Conservation (phyloP, 768 basidiomycete species). For the Tricholoma bakamatsutake region DNA sequence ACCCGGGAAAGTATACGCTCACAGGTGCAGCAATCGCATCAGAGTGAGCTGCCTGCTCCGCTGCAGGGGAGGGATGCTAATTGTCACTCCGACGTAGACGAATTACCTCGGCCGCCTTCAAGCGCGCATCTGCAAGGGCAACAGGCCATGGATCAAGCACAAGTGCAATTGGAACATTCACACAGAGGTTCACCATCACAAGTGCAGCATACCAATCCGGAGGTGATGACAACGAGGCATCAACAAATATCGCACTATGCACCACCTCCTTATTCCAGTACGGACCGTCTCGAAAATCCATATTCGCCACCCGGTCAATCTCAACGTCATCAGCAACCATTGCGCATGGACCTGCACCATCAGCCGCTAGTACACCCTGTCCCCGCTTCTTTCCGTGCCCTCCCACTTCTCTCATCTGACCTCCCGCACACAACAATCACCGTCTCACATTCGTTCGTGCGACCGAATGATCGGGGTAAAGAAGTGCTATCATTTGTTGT, state of each 20-base stretch:
- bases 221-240: slow-evolving; percentile 13
- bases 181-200: background rate
- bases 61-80: slow-evolving; percentile 15
- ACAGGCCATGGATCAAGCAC: slow-evolving; percentile 17
- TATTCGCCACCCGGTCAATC: slow-evolving; percentile 14
- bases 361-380: slow-evolving; percentile 18
- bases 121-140: slow-evolving; percentile 20
- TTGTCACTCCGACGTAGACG: slow-evolving; percentile 39
- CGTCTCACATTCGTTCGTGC: slow-evolving; percentile 80
- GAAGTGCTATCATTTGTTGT: slow-evolving; percentile 90
- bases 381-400: slow-evolving; percentile 57
- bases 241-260: slow-evolving; percentile 8
- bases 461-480: slow-evolving; percentile 85
- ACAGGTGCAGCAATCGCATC: slow-evolving; percentile 6
- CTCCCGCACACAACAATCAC: slow-evolving; percentile 64
- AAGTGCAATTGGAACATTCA: slow-evolving; percentile 16
- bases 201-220: background rate
- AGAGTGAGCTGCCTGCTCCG: slow-evolving; percentile 6
- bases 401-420: slow-evolving; percentile 65
- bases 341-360: slow-evolving; percentile 15
- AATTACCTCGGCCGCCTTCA: slow-evolving; percentile 45
- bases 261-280: slow-evolving; percentile 3
- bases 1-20: slow-evolving; percentile 6
- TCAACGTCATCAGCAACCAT: slow-evolving; percentile 15
- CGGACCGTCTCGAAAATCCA: slow-evolving; percentile 16